Evolutionary conservation across 164 flowering plant species (phyloP), one percentile per base, ranked within the genome.

Genomic region (Annona squamosa): DNA sequence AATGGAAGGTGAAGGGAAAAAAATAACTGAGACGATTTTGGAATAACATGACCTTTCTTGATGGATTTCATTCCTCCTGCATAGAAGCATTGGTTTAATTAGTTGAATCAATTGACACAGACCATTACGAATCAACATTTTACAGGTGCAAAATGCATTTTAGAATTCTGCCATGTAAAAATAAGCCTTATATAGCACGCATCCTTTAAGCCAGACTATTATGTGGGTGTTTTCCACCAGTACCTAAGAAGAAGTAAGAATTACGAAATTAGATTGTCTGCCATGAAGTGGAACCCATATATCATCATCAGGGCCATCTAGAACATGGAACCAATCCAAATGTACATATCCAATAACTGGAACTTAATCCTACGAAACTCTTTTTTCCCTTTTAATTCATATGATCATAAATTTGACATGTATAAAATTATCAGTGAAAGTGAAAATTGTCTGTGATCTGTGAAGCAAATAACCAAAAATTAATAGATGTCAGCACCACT

Each of bases 21-120:
- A 76, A 75, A 77, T 62, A 87, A 93, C 85, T 87, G 89, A 66
- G 73, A 72, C 4, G 84, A 69, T 72, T 81, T 88, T 68, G 93
- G 93, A 76, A 84, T 80, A 56, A 79, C 79, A 75, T 77, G 79
- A 77, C 82, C 84, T 42, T 67, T 80, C 71, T 77, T 73, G 63
- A 81, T 72, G 63, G 80, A 63, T 64, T 75, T 80, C 5, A 69
- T 77, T 71, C 82, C 84, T 74, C 79, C 80, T 48, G 73, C 46
- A 80, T 71, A 64, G 77, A 42, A 26, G 71, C 4, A 18, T 71
- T 45, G 70, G 67, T 17, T 63, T 17, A 48, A 62, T 48, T 37
- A 10, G 48, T 5, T 0, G 42, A 66, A 41, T 61, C 16, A 46
- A 26, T 62, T 69, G 63, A 48, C 18, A 73, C 73, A 63, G 73